Percentiles rank a stretch among this genome's conserved stretches.
Evolutionary conservation across 441 rosid genomes (phyloP).

Genomic region (Jatropha podagrica): DNA sequence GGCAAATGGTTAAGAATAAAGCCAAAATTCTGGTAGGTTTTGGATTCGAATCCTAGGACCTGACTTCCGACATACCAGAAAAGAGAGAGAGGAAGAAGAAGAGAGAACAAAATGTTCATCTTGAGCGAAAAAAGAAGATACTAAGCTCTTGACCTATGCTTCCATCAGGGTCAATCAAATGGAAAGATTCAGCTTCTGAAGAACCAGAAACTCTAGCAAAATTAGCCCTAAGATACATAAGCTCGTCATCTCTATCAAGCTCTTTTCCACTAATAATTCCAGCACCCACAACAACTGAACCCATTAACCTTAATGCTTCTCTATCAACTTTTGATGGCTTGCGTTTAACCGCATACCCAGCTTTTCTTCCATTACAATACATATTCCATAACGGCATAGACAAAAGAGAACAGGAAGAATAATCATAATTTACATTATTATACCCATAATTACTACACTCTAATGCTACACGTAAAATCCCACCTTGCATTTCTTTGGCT

Average conservation of each 20-base stretch:
- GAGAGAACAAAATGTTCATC: background rate
- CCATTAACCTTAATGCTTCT: slow-evolving; percentile 53
- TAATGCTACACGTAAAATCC: slow-evolving; percentile 57
- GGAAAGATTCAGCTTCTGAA: slow-evolving; percentile 63
- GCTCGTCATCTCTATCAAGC: slow-evolving; percentile 39
- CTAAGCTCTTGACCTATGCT: slow-evolving; percentile 74
- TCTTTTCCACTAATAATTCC: slow-evolving; percentile 56
- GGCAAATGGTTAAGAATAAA: too few relatives aligned
- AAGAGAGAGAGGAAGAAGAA: too few relatives aligned
- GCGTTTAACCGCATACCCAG: slow-evolving; percentile 68
- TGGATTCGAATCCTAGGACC: too few relatives aligned
- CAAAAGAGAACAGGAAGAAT: slow-evolving; percentile 29
- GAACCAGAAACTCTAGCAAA: slow-evolving; percentile 58
- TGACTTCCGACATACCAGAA: too few relatives aligned
- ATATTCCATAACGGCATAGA: slow-evolving; percentile 63
- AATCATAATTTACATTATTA: slow-evolving; percentile 7
- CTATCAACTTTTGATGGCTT: slow-evolving; percentile 45
- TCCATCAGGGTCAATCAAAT: slow-evolving; percentile 70
- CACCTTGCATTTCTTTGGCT: slow-evolving; percentile 72
- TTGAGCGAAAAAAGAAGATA: slow-evolving; percentile 58
- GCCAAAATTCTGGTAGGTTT: too few relatives aligned
- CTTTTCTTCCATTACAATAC: slow-evolving; percentile 75
- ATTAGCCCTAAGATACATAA: slow-evolving; percentile 68
- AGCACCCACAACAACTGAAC: slow-evolving; percentile 59
- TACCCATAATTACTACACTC: slow-evolving; percentile 31